Conservation (phyloP, 2,329 filamentous ascomycete species). For the Colletotrichum trifolii region DNA sequence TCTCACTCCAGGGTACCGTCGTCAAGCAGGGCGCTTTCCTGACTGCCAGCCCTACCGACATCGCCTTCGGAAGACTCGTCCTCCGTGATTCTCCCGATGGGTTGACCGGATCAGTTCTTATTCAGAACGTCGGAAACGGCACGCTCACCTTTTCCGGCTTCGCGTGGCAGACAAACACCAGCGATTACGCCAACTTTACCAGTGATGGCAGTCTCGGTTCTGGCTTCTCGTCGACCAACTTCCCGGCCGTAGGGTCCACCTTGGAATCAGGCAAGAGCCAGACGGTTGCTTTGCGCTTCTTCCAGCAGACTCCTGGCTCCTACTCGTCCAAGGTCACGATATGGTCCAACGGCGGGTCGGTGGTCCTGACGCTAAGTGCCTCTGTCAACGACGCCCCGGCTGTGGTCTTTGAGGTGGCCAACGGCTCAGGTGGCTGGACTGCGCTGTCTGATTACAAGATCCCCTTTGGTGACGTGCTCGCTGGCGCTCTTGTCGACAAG, state of each 20-base stretch:
- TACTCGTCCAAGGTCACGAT: slow-evolving; percentile 49
- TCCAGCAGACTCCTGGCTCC: slow-evolving; percentile 43
- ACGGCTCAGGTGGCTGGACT: slow-evolving; percentile 46
- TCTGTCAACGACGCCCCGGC: slow-evolving; percentile 47
- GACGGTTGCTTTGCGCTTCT: slow-evolving; percentile 48
- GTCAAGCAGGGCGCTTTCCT: slow-evolving; percentile 51
- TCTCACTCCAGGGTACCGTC: slow-evolving; percentile 51
- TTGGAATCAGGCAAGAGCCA: slow-evolving; percentile 45
- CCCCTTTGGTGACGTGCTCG: slow-evolving; percentile 47
- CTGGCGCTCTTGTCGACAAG: slow-evolving; percentile 43
- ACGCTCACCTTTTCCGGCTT: slow-evolving; percentile 49
- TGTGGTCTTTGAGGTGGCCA: slow-evolving; percentile 49
- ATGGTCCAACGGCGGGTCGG: slow-evolving; percentile 49
- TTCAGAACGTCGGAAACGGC: slow-evolving; percentile 51
- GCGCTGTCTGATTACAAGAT: slow-evolving; percentile 37
- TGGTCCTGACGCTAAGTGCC: slow-evolving; percentile 46
- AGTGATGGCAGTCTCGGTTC: slow-evolving; percentile 43
- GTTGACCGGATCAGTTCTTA: slow-evolving; percentile 41
- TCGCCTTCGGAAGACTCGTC: slow-evolving; percentile 53
- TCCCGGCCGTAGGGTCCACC: slow-evolving; percentile 44
- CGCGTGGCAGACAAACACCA: slow-evolving; percentile 45
- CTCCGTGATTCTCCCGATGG: slow-evolving; percentile 42
- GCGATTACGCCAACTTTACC: slow-evolving; percentile 46
- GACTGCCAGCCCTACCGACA: slow-evolving; percentile 47
- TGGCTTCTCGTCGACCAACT: slow-evolving; percentile 44